Conservation (phyloP, 768 basidiomycete genomes). For the Panus rudis region DNA sequence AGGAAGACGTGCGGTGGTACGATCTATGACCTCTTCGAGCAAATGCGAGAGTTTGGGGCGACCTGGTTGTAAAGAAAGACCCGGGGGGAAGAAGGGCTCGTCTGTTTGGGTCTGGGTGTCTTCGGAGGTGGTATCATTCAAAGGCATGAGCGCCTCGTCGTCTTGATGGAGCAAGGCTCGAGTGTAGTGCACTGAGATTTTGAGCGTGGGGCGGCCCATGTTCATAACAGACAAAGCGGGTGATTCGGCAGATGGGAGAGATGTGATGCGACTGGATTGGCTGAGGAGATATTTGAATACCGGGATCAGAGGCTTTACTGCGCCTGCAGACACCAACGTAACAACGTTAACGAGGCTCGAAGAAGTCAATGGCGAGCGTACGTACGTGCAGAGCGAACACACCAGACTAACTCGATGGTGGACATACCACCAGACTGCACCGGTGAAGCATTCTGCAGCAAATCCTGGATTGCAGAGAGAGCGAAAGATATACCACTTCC, state of each 20-base stretch:
- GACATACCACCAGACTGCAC: slow-evolving; percentile 15
- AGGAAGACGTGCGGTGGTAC: slow-evolving; percentile 14
- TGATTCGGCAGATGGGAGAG: not conserved
- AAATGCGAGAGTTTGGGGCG: slow-evolving; percentile 20
- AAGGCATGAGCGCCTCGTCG: not conserved
- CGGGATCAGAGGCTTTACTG: slow-evolving; percentile 32
- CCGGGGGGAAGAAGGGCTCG: slow-evolving; percentile 16
- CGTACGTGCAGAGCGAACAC: slow-evolving; percentile 37
- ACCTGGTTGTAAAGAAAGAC: slow-evolving; percentile 23
- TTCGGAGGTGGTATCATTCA: not conserved
- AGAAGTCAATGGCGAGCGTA: slow-evolving; percentile 10
- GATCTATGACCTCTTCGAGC: slow-evolving; percentile 16
- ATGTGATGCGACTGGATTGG: slow-evolving; percentile 16
- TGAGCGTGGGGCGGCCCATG: slow-evolving; percentile 23
- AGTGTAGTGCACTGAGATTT: slow-evolving; percentile 39
- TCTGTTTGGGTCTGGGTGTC: not conserved
- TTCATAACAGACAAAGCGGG: not conserved
- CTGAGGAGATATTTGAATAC: slow-evolving; percentile 31
- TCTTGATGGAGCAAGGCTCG: slow-evolving; percentile 24
- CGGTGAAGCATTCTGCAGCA: slow-evolving; percentile 32
- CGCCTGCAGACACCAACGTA: slow-evolving; percentile 18
- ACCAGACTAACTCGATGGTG: slow-evolving; percentile 49
- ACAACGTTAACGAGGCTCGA: slow-evolving; percentile 14
- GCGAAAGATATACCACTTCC: slow-evolving; percentile 58
- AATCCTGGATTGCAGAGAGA: slow-evolving; percentile 43